Conservation (phyloP, 768 basidiomycete genomes). For the Lactarius vividus region DNA sequence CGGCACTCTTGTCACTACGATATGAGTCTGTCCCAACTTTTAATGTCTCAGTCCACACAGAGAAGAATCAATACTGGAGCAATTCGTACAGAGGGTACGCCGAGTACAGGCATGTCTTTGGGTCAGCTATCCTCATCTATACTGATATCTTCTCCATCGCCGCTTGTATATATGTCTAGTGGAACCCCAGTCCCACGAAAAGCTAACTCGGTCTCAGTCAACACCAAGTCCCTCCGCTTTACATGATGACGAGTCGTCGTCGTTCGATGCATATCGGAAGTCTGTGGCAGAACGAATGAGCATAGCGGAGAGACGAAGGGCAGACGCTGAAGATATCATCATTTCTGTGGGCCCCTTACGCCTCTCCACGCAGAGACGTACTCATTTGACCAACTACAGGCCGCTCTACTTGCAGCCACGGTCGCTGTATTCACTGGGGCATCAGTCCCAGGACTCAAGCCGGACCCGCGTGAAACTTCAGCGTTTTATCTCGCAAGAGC, state of each 20-base stretch:
- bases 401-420: constrained; percentile 13
- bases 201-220: not conserved
- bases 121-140: not conserved
- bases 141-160: not conserved
- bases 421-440: constrained; percentile 16
- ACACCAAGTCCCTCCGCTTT: not conserved
- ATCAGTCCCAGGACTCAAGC: constrained; percentile 11
- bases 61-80: constrained; percentile 1
- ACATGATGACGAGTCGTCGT: not conserved
- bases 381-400: constrained; percentile 1
- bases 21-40: not conserved
- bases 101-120: constrained; percentile 1
- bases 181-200: constrained; percentile 2
- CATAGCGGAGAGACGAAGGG: constrained; percentile 3
- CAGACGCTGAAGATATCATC: constrained; percentile 9
- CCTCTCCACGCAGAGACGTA: not conserved
- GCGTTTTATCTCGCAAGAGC: constrained; percentile 14
- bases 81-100: not conserved
- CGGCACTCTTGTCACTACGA: not conserved
- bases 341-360: constrained; percentile 1
- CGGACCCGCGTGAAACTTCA: constrained; percentile 18
- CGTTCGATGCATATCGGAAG: constrained; percentile 3
- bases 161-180: not conserved
- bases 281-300: not conserved
- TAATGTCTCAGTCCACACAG: constrained; percentile 11